Conservation (phyloP, 2,329 filamentous ascomycete genomes). For the Colletotrichum australisinense region DNA sequence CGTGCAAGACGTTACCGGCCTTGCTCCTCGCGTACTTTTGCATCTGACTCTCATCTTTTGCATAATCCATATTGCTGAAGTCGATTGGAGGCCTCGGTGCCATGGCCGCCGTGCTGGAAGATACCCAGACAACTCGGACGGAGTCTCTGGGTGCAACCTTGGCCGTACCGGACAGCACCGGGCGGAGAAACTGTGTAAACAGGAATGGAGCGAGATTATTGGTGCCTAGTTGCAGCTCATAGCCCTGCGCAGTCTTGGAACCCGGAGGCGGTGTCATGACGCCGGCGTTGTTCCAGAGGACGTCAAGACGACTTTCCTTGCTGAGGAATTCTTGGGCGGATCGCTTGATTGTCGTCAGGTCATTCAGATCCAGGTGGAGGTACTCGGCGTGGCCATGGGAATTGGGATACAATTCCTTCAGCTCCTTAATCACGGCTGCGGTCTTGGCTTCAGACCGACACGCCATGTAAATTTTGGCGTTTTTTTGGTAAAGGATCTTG, state of each 20-base stretch:
- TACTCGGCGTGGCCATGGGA: conserved; percentile 49
- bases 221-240: conserved; percentile 45
- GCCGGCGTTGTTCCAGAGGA: conserved; percentile 54
- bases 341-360: conserved; percentile 40
- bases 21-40: conserved; percentile 45
- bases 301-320: conserved; percentile 45
- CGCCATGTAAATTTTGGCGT: conserved; percentile 61
- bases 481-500: conserved; percentile 59
- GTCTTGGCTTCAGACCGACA: conserved; percentile 45
- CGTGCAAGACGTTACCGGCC: conserved; percentile 43
- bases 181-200: conserved; percentile 44
- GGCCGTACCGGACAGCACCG: conserved; percentile 40
- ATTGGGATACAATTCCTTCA: conserved; percentile 37
- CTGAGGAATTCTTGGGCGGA: conserved; percentile 39
- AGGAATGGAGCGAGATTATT: conserved; percentile 45
- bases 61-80: conserved; percentile 45
- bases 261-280: conserved; percentile 50
- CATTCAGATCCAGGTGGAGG: conserved; percentile 49
- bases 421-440: conserved; percentile 10
- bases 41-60: conserved; percentile 36
- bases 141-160: conserved; percentile 36
- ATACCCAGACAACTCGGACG: conserved; percentile 45
- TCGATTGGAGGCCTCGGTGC: conserved; percentile 41
- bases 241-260: conserved; percentile 47
- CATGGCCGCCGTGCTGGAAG: conserved; percentile 38